phyloP scores from a whole-genome alignment of 106 monocot genomes.

The Acorus gramineus region DNA sequence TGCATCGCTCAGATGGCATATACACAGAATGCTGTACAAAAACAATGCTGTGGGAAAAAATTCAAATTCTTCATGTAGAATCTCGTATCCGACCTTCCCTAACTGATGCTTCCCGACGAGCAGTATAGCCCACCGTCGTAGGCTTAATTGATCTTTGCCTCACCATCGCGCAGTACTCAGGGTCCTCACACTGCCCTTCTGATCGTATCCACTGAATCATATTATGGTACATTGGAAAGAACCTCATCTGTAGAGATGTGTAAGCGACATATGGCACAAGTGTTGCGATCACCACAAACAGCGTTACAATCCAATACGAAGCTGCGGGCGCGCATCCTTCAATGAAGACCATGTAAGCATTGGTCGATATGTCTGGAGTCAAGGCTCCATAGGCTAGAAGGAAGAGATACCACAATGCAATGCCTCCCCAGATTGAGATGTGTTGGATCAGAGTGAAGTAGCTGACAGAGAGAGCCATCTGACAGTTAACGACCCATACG shows the following conservation, averaged over 20 bases:
- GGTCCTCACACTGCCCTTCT: slow-evolving; percentile 55
- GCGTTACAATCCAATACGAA: slow-evolving; percentile 57
- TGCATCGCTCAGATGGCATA: no score
- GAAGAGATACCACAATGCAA: slow-evolving; percentile 79
- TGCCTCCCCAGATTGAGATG: slow-evolving; percentile 85
- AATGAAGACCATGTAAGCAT: slow-evolving; percentile 55
- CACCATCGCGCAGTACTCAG: slow-evolving; percentile 55
- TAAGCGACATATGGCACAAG: slow-evolving; percentile 66
- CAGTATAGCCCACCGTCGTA: slow-evolving; percentile 73
- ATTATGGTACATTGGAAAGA: slow-evolving; percentile 89
- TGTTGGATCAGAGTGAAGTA: slow-evolving; percentile 95
- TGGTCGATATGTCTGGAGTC: slow-evolving; percentile 36
- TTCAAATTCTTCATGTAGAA: no score
- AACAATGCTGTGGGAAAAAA: no score
- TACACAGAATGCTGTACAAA: no score
- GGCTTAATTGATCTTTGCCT: slow-evolving; percentile 59
- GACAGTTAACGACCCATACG: slow-evolving; percentile 93
- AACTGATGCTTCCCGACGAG: slow-evolving; percentile 46
- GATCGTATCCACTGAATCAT: slow-evolving; percentile 84
- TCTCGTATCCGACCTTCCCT: no score
- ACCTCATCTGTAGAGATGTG: slow-evolving; percentile 53
- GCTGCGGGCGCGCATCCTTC: slow-evolving; percentile 49
- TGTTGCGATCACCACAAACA: slow-evolving; percentile 59
- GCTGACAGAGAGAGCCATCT: slow-evolving; percentile 75
- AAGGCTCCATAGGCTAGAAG: slow-evolving; percentile 54